Base-by-base conservation (phyloP, 345 rosid species). In the Brassica cretica region DNA sequence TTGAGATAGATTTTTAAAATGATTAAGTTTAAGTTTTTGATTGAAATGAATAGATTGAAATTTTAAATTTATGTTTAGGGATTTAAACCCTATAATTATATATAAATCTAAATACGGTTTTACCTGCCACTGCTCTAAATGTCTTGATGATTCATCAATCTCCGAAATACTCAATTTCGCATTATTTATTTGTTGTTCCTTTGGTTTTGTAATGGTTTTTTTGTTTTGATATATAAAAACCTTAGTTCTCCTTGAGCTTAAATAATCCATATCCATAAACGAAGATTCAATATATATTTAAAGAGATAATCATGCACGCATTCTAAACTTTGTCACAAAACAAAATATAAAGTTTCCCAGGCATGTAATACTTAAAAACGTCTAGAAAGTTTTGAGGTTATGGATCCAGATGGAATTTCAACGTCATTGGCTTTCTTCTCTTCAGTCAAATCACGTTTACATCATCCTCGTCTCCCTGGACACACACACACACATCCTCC, bases 121-220 rank as follows among this genome's bases (percentile, higher is more conserved):
- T 79, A 60, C 11, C 41, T 92, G 98, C 86, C 80, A 77, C 21
- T 89, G 96, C 70, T 8, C 78, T 1, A 89, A 78, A 77, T 94
- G 98, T 82, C 74, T 83, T 24, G 76, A 88, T 63, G 89, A 89
- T 68, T n/a, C 67, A 12, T 58, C 24, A 21, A 21, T 21, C 24
- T 21, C 24, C 24, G 24, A 21, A 21, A 21, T 21, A 21, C 24
- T 21, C 62, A 33, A 33, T 33, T 33, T 30, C 14, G 55, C 56
- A 7, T 37, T 12, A 59, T 33, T 71, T 27, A 19, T 1, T 19
- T 8, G 29, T 5, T 33, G 37, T 33, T 33, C 7, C 37, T 33
- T 33, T 33, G 37, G 37, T 6, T 33, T 33, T 33, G 7, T 33
- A 33, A 33, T 33, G 37, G 37, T 33, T 33, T 33, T 33, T 33